Evolutionary conservation across 2,329 filamentous ascomycete genomes (phyloP).

Genomic region (Akanthomyces dipterigenus): DNA sequence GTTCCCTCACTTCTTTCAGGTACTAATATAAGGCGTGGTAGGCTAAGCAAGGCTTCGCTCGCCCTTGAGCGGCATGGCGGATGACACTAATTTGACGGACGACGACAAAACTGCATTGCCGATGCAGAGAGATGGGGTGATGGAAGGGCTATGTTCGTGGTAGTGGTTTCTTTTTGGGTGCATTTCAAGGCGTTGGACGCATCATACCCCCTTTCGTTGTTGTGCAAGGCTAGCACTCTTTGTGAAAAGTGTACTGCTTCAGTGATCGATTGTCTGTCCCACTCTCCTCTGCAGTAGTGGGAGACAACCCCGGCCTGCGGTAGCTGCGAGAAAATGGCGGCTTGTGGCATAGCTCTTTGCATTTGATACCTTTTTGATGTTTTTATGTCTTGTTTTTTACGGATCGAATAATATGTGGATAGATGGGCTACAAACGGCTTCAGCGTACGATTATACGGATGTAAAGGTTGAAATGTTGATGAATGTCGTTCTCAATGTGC

Average conservation of each 20-base stretch:
- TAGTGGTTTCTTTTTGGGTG: conserved; percentile 8
- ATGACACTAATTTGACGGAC: not conserved
- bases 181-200: conserved; percentile 13
- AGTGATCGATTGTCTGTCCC: not conserved
- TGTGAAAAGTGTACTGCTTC: not conserved
- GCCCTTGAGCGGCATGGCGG: conserved; percentile 18
- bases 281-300: not conserved
- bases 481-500: not conserved
- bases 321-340: not conserved
- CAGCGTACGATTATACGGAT: not conserved
- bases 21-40: conserved; percentile 17
- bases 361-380: conserved; percentile 9
- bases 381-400: conserved; percentile 1
- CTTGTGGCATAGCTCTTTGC: not conserved
- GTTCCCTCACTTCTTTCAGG: too few species aligned
- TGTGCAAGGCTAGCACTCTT: not conserved
- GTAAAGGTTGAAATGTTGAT: not conserved
- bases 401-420: conserved; percentile 3
- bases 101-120: not conserved
- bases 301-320: not conserved
- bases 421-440: not conserved
- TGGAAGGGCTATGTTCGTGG: not conserved
- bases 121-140: not conserved
- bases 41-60: conserved; percentile 24
- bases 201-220: conserved; percentile 9